These are phyloP conservation scores for Tolypocladium tropicale DNA, from an alignment of 2,329 filamentous ascomycete species.

Conservation along the genomic window DNA sequence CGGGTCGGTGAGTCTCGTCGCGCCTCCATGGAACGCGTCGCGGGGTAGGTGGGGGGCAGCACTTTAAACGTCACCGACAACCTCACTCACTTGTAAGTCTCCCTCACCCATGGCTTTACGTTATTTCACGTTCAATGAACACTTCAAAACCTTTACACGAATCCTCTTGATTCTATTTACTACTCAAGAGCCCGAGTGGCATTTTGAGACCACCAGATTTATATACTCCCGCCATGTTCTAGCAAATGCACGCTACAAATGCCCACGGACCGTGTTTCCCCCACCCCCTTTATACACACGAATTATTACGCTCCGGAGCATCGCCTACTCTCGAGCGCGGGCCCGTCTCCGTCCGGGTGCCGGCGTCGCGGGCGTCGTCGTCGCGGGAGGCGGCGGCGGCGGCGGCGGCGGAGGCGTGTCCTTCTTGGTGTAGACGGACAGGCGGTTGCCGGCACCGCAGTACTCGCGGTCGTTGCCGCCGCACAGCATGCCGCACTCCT, in stretches of 20 bases:
- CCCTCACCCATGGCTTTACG: not conserved
- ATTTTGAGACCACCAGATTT: not conserved
- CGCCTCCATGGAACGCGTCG: not conserved
- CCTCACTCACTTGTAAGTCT: not conserved
- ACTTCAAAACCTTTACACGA: not conserved
- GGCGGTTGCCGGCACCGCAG: slow-evolving; percentile 28
- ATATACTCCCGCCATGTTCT: not conserved
- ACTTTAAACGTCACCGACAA: not conserved
- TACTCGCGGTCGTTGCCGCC: slow-evolving; percentile 23
- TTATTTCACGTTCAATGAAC: not conserved
- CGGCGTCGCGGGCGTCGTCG: not conserved
- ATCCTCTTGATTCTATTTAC: not conserved
- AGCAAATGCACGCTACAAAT: not conserved
- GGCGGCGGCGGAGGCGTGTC: not conserved
- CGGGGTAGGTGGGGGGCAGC: not conserved
- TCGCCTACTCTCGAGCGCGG: not conserved
- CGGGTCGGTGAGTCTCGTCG: not conserved
- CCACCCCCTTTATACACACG: not conserved
- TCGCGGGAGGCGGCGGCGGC: not conserved
- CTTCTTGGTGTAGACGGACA: slow-evolving; percentile 24
- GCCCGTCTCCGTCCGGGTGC: not conserved
- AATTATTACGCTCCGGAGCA: not conserved
- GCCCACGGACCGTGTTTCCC: no score
- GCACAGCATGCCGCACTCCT: slow-evolving; percentile 31
- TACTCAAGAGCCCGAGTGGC: not conserved